Conservation (phyloP, 164 flowering plant species). For the Platanus orientalis region DNA sequence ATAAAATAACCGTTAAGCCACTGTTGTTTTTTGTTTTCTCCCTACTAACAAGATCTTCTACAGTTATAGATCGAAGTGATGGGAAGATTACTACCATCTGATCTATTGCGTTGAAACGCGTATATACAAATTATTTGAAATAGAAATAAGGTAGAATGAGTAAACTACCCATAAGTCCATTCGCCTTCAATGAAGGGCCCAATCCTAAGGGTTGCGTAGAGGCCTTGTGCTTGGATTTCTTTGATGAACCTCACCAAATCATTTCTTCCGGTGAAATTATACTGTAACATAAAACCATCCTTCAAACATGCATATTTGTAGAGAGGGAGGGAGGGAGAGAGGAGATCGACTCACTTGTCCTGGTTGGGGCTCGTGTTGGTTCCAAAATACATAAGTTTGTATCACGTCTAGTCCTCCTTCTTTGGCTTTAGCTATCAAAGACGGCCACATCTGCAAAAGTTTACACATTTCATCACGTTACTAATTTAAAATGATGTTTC, state of each 20-base stretch:
- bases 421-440: slow-evolving; percentile 64
- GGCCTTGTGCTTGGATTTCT: slow-evolving; percentile 51
- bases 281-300: slow-evolving; percentile 31
- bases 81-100: too few relatives aligned
- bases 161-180: slow-evolving; percentile 58
- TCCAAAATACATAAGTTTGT: slow-evolving; percentile 86
- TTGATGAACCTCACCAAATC: slow-evolving; percentile 53
- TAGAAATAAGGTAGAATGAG: not conserved
- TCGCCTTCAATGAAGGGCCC: slow-evolving; percentile 71
- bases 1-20: too few relatives aligned
- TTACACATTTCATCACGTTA: too few relatives aligned
- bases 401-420: slow-evolving; percentile 80
- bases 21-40: too few relatives aligned
- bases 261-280: slow-evolving; percentile 47
- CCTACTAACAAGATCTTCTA: too few relatives aligned
- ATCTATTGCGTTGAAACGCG: too few relatives aligned
- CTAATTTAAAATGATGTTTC: too few relatives aligned
- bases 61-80: too few relatives aligned
- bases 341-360: slow-evolving; percentile 69
- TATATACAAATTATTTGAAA: too few relatives aligned
- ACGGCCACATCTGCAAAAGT: slow-evolving; percentile 77
- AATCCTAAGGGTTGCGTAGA: slow-evolving; percentile 51
- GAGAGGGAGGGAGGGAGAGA: not conserved
- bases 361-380: slow-evolving; percentile 65
- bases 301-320: not conserved